Evolutionary conservation across 768 basidiomycete genomes (phyloP), one percentile per base, ranked within the genome.

Genomic region (Naganishia onofrii): DNA sequence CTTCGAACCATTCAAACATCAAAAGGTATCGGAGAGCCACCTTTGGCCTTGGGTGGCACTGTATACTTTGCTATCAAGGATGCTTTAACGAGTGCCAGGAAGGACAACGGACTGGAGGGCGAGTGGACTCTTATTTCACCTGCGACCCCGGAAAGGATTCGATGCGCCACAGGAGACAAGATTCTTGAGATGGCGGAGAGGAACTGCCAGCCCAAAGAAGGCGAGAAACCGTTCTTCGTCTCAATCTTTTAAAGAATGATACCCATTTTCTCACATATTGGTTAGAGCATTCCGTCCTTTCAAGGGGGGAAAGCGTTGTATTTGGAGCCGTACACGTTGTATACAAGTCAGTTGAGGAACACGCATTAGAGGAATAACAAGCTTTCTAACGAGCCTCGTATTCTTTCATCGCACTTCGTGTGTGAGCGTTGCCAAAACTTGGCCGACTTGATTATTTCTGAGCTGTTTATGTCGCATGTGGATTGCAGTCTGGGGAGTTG

Each of bases 151-250:
- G 76, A 77, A 57, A 48, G 76, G 31, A 68, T 77, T 32, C 63
- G 76, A 10, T 63, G 69, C n/a, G 73, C 72, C 4, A 70, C 66
- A 15, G 75, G 72, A 0, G 76, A 77, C 36, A 15, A 23, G 17
- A 38, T 77, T 7, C 57, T 65, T 13, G 26, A 65, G 42, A 57
- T 66, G 67, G 71, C 71, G 10, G 64, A 36, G 29, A 56, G 56
- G n/a, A 65, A 65, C 19, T 66, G 63, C n/a, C 38, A 66, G 54
- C 44, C 34, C n/a, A 74, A 73, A 66, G 75, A 71, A 13, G 76
- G 73, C 4, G 74, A 77, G 70, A 72, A 74, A 67, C 57, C 63
- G 21, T 77, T 73, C 69, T 77, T 77, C 34, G 75, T 77, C 9
- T 67, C 69, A n/a, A 74, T 74, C 31, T 70, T 55, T 55, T 70